phyloP scores from a whole-genome alignment of 2,329 filamentous ascomycete genomes.

The Hyphodiscus sp. region DNA sequence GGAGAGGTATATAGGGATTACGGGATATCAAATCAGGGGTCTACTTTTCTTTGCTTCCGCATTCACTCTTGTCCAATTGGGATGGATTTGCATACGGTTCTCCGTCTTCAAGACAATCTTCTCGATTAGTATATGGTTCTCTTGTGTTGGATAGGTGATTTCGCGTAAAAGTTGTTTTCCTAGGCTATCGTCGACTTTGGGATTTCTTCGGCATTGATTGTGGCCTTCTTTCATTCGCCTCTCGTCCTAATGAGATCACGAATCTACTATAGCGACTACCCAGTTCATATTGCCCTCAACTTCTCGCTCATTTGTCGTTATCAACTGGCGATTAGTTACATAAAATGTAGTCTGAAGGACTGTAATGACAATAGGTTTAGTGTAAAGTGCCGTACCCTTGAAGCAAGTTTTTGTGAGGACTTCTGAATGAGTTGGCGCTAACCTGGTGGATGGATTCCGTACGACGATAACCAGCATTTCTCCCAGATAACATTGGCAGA shows the following conservation, averaged over 20 bases:
- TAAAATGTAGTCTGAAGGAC: slow-evolving; percentile 11
- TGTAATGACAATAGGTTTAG: slow-evolving; percentile 10
- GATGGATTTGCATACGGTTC: slow-evolving; percentile 27
- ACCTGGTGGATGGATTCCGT: too few relatives aligned
- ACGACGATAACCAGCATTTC: too few relatives aligned
- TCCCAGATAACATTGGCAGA: too few relatives aligned
- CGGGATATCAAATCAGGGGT: slow-evolving; percentile 24
- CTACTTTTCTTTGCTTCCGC: slow-evolving; percentile 19
- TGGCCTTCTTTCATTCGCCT: slow-evolving; percentile 24
- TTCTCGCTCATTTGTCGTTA: slow-evolving; percentile 16
- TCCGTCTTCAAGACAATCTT: slow-evolving; percentile 26
- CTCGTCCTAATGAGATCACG: slow-evolving; percentile 31
- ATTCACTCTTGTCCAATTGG: slow-evolving; percentile 20
- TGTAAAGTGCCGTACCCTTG: not conserved
- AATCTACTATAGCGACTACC: slow-evolving; percentile 35
- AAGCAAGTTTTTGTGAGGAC: too few relatives aligned
- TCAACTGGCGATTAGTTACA: slow-evolving; percentile 11
- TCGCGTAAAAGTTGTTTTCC: slow-evolving; percentile 29
- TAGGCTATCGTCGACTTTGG: slow-evolving; percentile 27
- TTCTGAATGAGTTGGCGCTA: too few relatives aligned
- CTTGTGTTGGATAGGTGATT: slow-evolving; percentile 28
- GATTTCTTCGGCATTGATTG: slow-evolving; percentile 23
- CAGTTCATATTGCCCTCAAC: slow-evolving; percentile 23
- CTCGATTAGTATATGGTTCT: slow-evolving; percentile 25
- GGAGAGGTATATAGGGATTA: slow-evolving; percentile 11